Base-by-base conservation (phyloP, 2,329 filamentous ascomycete species). In the Colletotrichum australisinense region DNA sequence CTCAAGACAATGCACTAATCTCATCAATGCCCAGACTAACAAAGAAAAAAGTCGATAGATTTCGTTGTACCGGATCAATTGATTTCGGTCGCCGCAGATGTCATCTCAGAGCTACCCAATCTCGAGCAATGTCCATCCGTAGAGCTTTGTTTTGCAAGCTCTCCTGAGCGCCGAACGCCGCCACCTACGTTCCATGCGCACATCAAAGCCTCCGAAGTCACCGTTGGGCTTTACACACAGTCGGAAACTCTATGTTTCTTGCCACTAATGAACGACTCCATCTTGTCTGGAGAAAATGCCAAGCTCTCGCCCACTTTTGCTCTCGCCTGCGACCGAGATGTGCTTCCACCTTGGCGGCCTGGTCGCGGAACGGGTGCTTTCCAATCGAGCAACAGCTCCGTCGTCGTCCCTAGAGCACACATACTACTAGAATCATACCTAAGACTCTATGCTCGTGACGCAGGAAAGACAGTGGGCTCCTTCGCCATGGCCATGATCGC, bases 161-260 rank as follows among this genome's bases (percentile, higher is more conserved):
- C 74, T 9, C 42, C 46, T 56, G 69, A 74, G 32, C 72, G 75
- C 26, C 68, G 26, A 58, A 75, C 76, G 42, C 76, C 73, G 26
- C 74, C 74, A 9, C 76, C 77, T 55, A 32, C 69, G 28, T 52
- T 22, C 22, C 69, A 72, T 28, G 11, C 57, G 4, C 63, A 71
- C n/a, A 56, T 76, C 63, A 32, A 49, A 7, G 30, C 46, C 22
- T 74, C 76, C 2, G 77, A 79, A 14, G 24, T 76, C 38, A 76
- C 73, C 3, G 74, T 78, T 8, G 76, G 75, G 5, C 67, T 79
- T 2, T 78, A 78, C 60, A 35, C 64, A 19, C 77, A 78, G 42
- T 78, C 77, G 11, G 74, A 78, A 16, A 76, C 76, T 7, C 76
- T 79, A 0, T 77, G 77, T 76, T 78, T 79, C 60, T 64, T 79